Conservation (phyloP, 768 basidiomycete genomes). For the Serendipita sp. region DNA sequence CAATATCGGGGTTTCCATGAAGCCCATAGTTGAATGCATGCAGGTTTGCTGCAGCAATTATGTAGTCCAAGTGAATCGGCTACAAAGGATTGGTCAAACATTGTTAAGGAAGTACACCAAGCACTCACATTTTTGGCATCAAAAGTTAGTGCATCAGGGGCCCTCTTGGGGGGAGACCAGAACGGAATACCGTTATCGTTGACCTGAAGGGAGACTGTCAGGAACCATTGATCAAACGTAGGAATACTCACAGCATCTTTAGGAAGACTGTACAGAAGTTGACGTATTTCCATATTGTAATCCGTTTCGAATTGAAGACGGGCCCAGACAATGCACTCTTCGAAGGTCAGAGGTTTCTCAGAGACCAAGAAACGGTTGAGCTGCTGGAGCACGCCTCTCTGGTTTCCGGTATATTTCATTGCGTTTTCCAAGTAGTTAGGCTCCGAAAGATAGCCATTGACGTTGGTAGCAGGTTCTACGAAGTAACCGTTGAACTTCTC, state of each 20-base stretch:
- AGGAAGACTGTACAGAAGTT: slow-evolving; percentile 83
- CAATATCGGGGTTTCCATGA: slow-evolving; percentile 68
- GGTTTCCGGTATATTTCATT: slow-evolving; percentile 81
- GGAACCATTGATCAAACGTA: neutral
- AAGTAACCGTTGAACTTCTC: slow-evolving; percentile 85
- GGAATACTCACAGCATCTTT: slow-evolving; percentile 54
- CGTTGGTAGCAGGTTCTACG: slow-evolving; percentile 83
- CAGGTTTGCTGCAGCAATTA: slow-evolving; percentile 86
- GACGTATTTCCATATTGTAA: slow-evolving; percentile 84
- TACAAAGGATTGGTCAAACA: slow-evolving; percentile 19
- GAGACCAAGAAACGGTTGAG: slow-evolving; percentile 80
- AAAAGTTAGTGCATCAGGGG: slow-evolving; percentile 80
- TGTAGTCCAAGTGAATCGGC: slow-evolving; percentile 74
- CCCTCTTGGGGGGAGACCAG: slow-evolving; percentile 98
- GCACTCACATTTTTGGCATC: slow-evolving; percentile 65
- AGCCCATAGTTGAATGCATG: slow-evolving; percentile 98
- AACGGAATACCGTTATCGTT: slow-evolving; percentile 85
- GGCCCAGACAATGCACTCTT: slow-evolving; percentile 96
- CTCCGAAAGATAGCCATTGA: slow-evolving; percentile 92
- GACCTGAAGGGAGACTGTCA: slow-evolving; percentile 15
- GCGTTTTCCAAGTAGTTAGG: slow-evolving; percentile 87
- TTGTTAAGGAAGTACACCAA: neutral
- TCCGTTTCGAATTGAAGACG: slow-evolving; percentile 86
- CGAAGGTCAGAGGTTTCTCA: slow-evolving; percentile 85
- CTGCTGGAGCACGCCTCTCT: slow-evolving; percentile 75